Evolutionary conservation across 495 filamentous ascomycete species (phyloP), one percentile per base, ranked within the genome.

Genomic region (Eremomyces bilateralis): DNA sequence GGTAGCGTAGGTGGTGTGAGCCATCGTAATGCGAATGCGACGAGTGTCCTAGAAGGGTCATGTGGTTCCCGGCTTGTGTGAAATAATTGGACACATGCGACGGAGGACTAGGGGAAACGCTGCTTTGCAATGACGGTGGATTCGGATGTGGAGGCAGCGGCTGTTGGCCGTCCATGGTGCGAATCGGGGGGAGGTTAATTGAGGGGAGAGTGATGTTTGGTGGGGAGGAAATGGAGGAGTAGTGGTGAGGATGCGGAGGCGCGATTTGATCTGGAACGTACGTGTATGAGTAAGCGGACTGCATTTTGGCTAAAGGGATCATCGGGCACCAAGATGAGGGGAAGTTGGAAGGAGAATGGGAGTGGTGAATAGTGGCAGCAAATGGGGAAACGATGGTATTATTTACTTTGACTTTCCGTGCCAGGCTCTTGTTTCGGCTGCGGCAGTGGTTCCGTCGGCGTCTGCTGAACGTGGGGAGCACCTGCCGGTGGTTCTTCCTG

Each of bases 171-270:
- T 61, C 55, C 13, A 57, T 48, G 31, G 47, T 40, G 18, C 53
- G 69, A 58, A 79, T 74, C 42, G 70, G 72, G 32, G 73, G 73
- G n/a, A 79, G 57, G 25, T 67, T 64, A 32, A 73, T 54, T 15
- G 69, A 59, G 20, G 57, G 61, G 21, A 60, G 46, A 16, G 53
- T 50, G 35, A 58, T 53, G 46, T 60, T 64, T n/a, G 21, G 30
- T 17, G 30, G 19, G 33, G 62, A 57, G 33, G 53, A 56, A 3
- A 59, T 55, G 4, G 65, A 62, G 41, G 58, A 62, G 19, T 56
- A 54, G 40, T 65, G 60, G 41, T 69, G 69, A 25, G 57, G 41
- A 36, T 67, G 64, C 19, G 46, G 38, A 15, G 21, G 24, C 12
- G 43, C 44, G n/a, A n/a, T n/a, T 45, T 55, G 53, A 34, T 51